phyloP scores from a whole-genome alignment of 2,329 filamentous ascomycete genomes.

The Lasiodiplodia hormozganensis region DNA sequence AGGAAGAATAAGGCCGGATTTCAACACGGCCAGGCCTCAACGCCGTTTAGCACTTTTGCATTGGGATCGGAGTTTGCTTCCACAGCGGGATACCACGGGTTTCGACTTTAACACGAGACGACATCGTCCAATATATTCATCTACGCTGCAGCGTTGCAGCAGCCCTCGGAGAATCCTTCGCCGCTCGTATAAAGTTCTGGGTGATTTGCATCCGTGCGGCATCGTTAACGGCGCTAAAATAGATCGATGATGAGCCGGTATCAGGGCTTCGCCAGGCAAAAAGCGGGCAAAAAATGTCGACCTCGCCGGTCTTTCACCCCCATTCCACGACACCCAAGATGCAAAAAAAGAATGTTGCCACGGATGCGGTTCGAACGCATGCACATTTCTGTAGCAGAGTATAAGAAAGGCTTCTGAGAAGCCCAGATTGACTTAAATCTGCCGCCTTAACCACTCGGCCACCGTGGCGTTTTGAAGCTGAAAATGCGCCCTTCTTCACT shows the following conservation, averaged over 20 bases:
- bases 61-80: conserved; percentile 24
- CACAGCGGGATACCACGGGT: conserved; percentile 21
- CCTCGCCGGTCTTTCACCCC: not conserved
- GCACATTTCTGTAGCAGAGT: conserved; percentile 25
- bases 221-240: not conserved
- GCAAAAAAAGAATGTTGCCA: conserved; percentile 16
- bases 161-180: not conserved
- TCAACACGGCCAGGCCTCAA: conserved; percentile 23
- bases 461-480: conserved; percentile 22
- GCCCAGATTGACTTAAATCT: conserved; percentile 22
- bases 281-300: not conserved
- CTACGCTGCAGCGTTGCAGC: not conserved
- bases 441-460: conserved; percentile 29
- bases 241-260: not conserved
- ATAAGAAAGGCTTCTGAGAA: conserved; percentile 12
- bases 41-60: not conserved
- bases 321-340: no score
- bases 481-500: not conserved
- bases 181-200: not conserved
- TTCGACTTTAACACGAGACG: conserved; percentile 18
- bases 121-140: not conserved
- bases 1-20: conserved; percentile 10
- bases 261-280: not conserved
- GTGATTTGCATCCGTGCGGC: not conserved
- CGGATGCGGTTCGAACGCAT: conserved; percentile 28